Base-by-base conservation (phyloP, 1,284 basidiomycete species). In the Marasmius fiardii region DNA sequence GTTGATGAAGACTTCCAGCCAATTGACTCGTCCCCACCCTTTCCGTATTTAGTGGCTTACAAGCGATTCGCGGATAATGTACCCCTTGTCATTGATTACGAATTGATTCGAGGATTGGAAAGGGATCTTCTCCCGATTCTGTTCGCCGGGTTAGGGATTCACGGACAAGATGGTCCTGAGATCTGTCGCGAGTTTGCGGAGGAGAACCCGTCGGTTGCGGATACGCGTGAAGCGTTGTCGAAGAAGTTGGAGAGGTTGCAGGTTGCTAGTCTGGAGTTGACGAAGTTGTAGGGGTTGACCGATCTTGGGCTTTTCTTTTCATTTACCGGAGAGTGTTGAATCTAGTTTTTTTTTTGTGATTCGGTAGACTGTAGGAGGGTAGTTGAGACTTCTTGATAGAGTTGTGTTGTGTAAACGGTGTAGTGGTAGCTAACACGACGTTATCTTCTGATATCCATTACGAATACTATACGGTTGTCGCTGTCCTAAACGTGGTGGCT, bases 31-130 rank as follows among this genome's bases (percentile, higher is more conserved):
- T n/a, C n/a, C n/a, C n/a, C n/a, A n/a, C n/a, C n/a, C n/a, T n/a
- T n/a, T n/a, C n/a, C n/a, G n/a, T n/a, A n/a, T 31, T 31, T 57
- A 88, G 88, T 90, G 1, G 78, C 87, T 0, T 88, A 84, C 65
- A 88, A 88, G 65, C 80, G 88, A 0, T 83, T 88, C 51, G 71
- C 73, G 0, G 88, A 91, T 59, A 80, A 79, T 56, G 65, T 90
- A 1, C 83, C 86, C 0, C 73, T 82, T 51, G 78, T 81, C 0
- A 81, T 91, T 56, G 88, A 90, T 64, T 65, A 76, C 50, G 81
- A 83, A 34, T 77, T 90, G n/a, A 71, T 91, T 1, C 68, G 73
- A 39, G 80, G 75, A 0, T 65, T 83, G 1, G 75, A 80, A 55
- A 71, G 68, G 10, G 75, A 73, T 3, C 52, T 75, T n/a, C 60